Base-by-base conservation (phyloP, 345 rosid genomes). In the Citrus mangshanensis region DNA sequence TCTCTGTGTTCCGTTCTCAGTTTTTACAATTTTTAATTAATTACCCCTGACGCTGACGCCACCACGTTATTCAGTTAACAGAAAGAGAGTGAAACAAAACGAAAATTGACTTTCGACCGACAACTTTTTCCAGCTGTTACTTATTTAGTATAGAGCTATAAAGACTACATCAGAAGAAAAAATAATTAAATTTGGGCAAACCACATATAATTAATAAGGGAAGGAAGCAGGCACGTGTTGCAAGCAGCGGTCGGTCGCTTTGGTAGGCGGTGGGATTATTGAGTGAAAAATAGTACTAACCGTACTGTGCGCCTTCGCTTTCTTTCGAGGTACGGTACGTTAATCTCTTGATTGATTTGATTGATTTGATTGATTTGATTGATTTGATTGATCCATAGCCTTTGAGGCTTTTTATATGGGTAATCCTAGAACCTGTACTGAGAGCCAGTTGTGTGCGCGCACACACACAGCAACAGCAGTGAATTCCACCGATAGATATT, bases 41-140 rank as follows among this genome's bases (percentile, higher is more conserved):
- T 77, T 61, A 24, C 27, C 21, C 22, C 72, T 58, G 78, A 70
- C 78, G 76, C 72, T 65, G 51, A 2, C 70, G 70, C 51, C 51
- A 56, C 79, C 70, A 12, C 58, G 9, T 30, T 25, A 40, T 70
- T 66, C 37, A 71, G 64, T 40, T 68, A 38, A 76, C 38, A 16
- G 22, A 32, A 8, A 49, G 10, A n/a, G 18, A n/a, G 32, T 22
- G 32, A 35, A 2, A 8, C 24, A 1, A 42, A 35, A 21, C 3
- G 25, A 24, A 9, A 9, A 25, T 60, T 35, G 18, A 18, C 56
- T 78, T 78, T 46, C 68, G 2, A 64, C 73, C 73, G 77, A 72
- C 82, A 67, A 61, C 80, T 75, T 78, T 35, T 16, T 62, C 72
- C 73, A 78, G 81, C 86, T 81, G 81, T 34, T 73, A 27, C 14